Evolutionary conservation across 306 rosid genomes (phyloP), one percentile per base, ranked within the genome.

Genomic region (Prunus mume): DNA sequence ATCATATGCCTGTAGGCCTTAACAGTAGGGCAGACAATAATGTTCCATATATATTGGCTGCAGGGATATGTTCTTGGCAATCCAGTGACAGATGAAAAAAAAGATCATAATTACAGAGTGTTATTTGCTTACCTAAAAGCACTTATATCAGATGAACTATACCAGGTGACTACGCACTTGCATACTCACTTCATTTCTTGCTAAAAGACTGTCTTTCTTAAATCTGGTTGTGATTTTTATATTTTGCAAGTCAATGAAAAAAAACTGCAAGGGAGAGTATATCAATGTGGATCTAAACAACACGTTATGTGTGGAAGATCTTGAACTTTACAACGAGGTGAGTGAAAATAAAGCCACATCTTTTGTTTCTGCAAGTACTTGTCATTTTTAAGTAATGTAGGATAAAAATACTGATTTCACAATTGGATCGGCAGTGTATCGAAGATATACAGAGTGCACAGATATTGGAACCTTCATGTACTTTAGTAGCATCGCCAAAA

Each of bases 51-150:
- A 17, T 14, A 41, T 22, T 64, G 72, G 18, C 22, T 5, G 12
- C 77, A 79, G 82, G 82, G 82, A 12, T 79, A 65, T 20, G 60
- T 55, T 54, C 50, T 72, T 19, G 82, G 82, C 1, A 79, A 79
- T 68, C 82, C 82, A 27, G 2, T 2, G 18, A 79, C 82, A 14
- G 6, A 72, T 67, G 0, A 0, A 3, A 0, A 43, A 19, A 50
- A 12, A 1, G 78, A 79, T 25, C 0, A 1, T 0, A 62, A 79
- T 45, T 57, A 65, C 24, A 65, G 68, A 79, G 27, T 79, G 0
- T 43, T 24, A 63, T 79, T 64, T 28, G 73, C 78, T 64, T 69
- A 72, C 57, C 45, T 47, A 13, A 65, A 52, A 67, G 34, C 73
- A 5, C 78, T 79, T n/a, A 64, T 79, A 72, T 72, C 78, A 27